Base-by-base conservation (phyloP, 306 rosid genomes). In the Geum urbanum region DNA sequence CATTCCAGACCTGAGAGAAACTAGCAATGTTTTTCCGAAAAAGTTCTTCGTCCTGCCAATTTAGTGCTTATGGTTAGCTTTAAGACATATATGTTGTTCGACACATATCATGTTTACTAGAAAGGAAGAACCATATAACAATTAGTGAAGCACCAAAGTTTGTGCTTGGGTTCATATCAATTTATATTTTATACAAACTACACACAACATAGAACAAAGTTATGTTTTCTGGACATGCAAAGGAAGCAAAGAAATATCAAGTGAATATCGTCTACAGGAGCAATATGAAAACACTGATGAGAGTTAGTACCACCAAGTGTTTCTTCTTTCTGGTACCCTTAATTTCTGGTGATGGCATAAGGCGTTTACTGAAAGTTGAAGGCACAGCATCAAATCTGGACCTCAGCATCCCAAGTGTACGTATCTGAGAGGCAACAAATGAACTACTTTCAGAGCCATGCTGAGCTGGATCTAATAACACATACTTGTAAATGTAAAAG, bases 351-450 rank as follows among this genome's bases (percentile, higher is more conserved):
- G 97, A 81, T 16, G 99, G 89, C 85, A 86, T 79, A 78, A 95
- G 92, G 63, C 89, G 86, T 14, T 52, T 15, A 72, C 78, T 79
- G 81, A 95, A 95, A 77, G 92, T 95, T 74, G 70, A 54, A 72
- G 97, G 97, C 70, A 95, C 84, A 62, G 86, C 71, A 55, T 77
- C 87, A 75, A 95, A 95, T 84, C 97, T 89, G 70, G 96, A 87
- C 52, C 97, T 87, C 74, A 95, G 83, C 97, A 89, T 91, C 72
- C 99, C 99, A 74, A 95, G 99, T n/a, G 99, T 95, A 70, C 99
- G 86, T 83, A 95, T 95, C 99, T 95, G 83, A 71, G 67, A 79
- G 65, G 80, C 49, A 71, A 27, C 72, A 80, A 76, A 81, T 45
- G 64, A 35, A 65, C 51, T 20, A 80, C 54, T 68, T 40, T 75